phyloP scores from a whole-genome alignment of 2,329 filamentous ascomycete genomes.

The Rutstroemia sp. region DNA sequence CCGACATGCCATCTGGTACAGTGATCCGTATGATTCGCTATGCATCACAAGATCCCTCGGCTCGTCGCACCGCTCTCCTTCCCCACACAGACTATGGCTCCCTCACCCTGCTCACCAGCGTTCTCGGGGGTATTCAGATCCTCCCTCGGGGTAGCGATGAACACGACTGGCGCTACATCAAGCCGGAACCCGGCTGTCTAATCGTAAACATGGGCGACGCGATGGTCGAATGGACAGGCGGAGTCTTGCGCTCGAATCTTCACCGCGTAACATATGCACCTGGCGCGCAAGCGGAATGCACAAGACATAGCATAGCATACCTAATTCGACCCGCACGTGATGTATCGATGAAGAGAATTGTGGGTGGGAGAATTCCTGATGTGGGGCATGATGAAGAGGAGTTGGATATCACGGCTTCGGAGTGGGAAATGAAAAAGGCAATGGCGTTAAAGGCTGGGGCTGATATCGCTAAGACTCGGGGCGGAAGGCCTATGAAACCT shows the following conservation, averaged over 20 bases:
- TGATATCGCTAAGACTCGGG: neutral
- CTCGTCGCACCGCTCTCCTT: conserved; percentile 5
- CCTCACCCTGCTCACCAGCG: conserved; percentile 12
- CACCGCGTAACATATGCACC: conserved; percentile 27
- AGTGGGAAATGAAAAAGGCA: conserved; percentile 10
- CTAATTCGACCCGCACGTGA: conserved; percentile 41
- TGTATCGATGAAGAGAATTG: conserved; percentile 21
- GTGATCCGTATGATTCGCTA: neutral
- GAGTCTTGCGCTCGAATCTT: conserved; percentile 22
- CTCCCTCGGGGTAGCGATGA: conserved; percentile 24
- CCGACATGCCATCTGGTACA: too few relatives aligned
- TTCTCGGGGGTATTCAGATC: conserved; percentile 31
- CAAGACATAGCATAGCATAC: conserved; percentile 44
- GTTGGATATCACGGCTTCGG: conserved; percentile 7
- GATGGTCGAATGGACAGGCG: conserved; percentile 26
- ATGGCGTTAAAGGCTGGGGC: neutral
- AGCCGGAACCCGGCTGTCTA: conserved; percentile 26
- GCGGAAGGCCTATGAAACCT: neutral
- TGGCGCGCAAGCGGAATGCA: conserved; percentile 11
- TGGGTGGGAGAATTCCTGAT: conserved; percentile 1
- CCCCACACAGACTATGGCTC: conserved; percentile 2
- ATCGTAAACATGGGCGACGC: conserved; percentile 32
- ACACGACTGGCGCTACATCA: conserved; percentile 26
- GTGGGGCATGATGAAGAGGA: neutral
- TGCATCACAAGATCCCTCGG: neutral